phyloP scores from a whole-genome alignment of 2,329 filamentous ascomycete genomes.

The Keithomyces neogunnii region DNA sequence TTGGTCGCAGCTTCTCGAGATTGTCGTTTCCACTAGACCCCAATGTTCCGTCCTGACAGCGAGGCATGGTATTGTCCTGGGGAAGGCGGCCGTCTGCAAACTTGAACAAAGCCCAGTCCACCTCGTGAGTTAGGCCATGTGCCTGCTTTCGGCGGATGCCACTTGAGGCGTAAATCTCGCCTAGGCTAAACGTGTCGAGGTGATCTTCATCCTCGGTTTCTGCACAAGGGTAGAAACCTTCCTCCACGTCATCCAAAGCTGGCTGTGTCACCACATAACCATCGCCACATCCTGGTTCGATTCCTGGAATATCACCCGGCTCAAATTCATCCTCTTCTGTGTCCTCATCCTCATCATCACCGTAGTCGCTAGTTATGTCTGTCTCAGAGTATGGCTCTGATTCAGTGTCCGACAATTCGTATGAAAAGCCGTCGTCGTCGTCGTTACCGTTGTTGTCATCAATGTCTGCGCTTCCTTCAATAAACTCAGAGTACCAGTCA shows the following conservation, averaged over 20 bases:
- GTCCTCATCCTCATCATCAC: conserved; percentile 44
- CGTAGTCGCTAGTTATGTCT: conserved; percentile 44
- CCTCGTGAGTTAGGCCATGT: conserved; percentile 72
- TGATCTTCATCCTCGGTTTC: conserved; percentile 73
- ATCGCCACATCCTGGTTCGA: conserved; percentile 66
- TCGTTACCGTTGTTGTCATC: conserved; percentile 3
- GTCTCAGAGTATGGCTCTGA: conserved; percentile 44
- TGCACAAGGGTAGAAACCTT: conserved; percentile 70
- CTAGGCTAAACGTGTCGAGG: conserved; percentile 70
- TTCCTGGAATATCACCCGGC: conserved; percentile 68
- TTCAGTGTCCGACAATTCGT: conserved; percentile 55
- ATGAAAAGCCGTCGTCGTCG: conserved; percentile 46
- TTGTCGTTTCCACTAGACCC: conserved; percentile 16
- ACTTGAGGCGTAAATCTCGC: conserved; percentile 81
- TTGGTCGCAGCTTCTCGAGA: conserved; percentile 38
- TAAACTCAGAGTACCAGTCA: conserved; percentile 35
- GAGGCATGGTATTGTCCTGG: conserved; percentile 60
- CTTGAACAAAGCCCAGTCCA: conserved; percentile 90
- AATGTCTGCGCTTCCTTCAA: conserved; percentile 24
- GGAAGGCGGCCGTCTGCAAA: conserved; percentile 66
- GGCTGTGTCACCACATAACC: conserved; percentile 83
- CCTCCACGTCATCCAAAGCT: conserved; percentile 76
- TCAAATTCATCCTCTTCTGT: conserved; percentile 50
- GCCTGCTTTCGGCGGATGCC: conserved; percentile 72
- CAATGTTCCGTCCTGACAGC: conserved; percentile 11